phyloP scores from a whole-genome alignment of 768 basidiomycete genomes.

The Clitopilus passeckerianus region DNA sequence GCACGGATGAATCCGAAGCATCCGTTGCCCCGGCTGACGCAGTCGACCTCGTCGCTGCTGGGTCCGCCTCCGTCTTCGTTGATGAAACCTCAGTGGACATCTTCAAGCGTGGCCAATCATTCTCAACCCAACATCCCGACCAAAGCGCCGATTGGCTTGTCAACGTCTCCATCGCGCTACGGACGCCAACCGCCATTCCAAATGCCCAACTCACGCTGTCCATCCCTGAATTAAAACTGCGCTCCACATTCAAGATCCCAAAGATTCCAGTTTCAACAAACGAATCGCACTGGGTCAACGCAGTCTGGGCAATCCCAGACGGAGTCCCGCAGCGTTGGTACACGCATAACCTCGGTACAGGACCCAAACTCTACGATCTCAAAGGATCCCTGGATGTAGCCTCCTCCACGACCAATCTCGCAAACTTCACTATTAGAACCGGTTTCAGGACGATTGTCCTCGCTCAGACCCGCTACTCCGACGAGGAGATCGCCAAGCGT shows the following conservation, averaged over 20 bases:
- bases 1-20: constrained; percentile 18
- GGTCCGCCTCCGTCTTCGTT: constrained; percentile 31
- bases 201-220: constrained; percentile 34
- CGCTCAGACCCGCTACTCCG: constrained; percentile 41
- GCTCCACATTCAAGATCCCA: constrained; percentile 26
- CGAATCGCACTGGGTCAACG: constrained; percentile 34
- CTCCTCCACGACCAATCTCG: constrained; percentile 10
- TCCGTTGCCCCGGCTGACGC: too few relatives aligned
- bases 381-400: constrained; percentile 31
- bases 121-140: constrained; percentile 32
- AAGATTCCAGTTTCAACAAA: constrained; percentile 17
- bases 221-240: constrained; percentile 41
- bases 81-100: constrained; percentile 53
- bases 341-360: constrained; percentile 46
- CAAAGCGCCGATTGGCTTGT: constrained; percentile 50
- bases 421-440: constrained; percentile 39
- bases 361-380: constrained; percentile 49
- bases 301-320: constrained; percentile 41
- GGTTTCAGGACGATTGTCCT: constrained; percentile 59
- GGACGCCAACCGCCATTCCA: constrained; percentile 30
- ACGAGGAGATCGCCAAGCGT: constrained; percentile 34
- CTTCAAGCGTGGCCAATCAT: constrained; percentile 45
- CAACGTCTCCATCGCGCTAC: constrained; percentile 46
- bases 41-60: constrained; percentile 1
- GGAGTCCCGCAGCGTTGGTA: constrained; percentile 45